Evolutionary conservation across 2,329 filamentous ascomycete species (phyloP).

Genomic region (Aspergillus vadensis): DNA sequence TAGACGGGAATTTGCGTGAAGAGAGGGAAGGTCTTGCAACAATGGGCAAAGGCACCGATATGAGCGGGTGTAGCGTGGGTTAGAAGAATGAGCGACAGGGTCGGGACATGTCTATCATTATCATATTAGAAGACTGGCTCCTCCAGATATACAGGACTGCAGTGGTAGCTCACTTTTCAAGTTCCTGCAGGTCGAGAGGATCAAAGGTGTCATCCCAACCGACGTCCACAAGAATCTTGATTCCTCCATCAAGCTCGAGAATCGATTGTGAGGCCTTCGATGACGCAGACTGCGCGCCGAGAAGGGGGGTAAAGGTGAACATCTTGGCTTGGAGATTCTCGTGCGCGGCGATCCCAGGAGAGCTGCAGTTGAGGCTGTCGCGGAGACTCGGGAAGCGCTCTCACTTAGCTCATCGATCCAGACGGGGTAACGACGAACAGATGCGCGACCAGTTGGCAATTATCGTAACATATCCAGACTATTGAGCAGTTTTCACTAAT

Average conservation of each 20-base stretch:
- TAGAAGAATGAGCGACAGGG: conserved; percentile 87
- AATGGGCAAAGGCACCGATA: conserved; percentile 90
- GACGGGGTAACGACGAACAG: neutral
- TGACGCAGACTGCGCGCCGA: conserved; percentile 79
- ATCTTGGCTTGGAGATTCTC: conserved; percentile 52
- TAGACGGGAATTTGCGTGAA: conserved; percentile 94
- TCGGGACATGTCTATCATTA: conserved; percentile 73
- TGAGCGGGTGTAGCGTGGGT: conserved; percentile 92
- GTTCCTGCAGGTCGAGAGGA: conserved; percentile 74
- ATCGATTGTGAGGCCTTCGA: conserved; percentile 92
- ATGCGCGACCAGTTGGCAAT: neutral
- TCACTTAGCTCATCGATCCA: conserved; percentile 1
- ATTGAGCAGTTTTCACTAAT: neutral
- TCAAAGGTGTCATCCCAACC: conserved; percentile 96
- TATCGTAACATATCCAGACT: neutral
- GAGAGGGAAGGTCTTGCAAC: conserved; percentile 91
- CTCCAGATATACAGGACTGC: neutral
- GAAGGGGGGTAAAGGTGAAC: conserved; percentile 93
- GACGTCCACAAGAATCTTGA: conserved; percentile 92
- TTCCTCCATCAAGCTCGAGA: conserved; percentile 90
- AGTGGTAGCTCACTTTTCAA: conserved; percentile 71
- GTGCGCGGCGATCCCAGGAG: neutral
- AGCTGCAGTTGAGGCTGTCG: conserved; percentile 1
- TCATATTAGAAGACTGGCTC: neutral
- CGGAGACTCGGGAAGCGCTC: conserved; percentile 1